A percentile compares a stretch with the other conserved stretches of the same genome.
Evolutionary conservation across 495 filamentous ascomycete species (phyloP).

Genomic region (Penicillium canariense): DNA sequence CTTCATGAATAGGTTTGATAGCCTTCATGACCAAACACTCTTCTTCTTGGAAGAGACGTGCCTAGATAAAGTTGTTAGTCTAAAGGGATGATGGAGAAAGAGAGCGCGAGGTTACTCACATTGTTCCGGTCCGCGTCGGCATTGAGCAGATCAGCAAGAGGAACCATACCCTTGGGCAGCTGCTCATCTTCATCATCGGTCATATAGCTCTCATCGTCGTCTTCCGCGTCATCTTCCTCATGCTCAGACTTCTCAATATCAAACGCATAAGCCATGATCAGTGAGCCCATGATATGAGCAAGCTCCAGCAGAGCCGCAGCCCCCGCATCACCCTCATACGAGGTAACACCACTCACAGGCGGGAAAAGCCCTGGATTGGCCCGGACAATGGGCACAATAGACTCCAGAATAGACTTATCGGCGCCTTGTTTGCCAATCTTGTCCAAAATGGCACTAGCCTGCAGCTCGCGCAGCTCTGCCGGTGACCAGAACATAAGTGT

Average conservation of each 20-base stretch:
- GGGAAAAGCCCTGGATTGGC: constrained; percentile 44
- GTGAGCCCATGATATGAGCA: constrained; percentile 75
- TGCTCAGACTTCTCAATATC: constrained; percentile 65
- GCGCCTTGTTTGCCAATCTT: constrained; percentile 78
- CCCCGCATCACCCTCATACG: constrained; percentile 43
- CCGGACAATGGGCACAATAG: constrained; percentile 60
- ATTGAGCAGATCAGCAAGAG: constrained; percentile 89
- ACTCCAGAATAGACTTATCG: constrained; percentile 61
- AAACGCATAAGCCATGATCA: constrained; percentile 95
- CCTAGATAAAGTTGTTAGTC: constrained; percentile 26
- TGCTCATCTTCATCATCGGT: constrained; percentile 68
- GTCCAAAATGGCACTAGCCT: constrained; percentile 69
- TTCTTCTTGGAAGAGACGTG: constrained; percentile 70
- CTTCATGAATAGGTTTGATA: constrained; percentile 60
- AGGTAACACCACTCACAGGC: constrained; percentile 48
- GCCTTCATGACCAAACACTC: constrained; percentile 63
- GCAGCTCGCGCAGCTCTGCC: constrained; percentile 67
- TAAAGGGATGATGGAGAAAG: not conserved
- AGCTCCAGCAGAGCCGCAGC: constrained; percentile 56
- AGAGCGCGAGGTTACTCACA: constrained; percentile 33
- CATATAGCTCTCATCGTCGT: constrained; percentile 60
- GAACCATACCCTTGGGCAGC: constrained; percentile 79
- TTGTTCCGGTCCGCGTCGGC: constrained; percentile 85
- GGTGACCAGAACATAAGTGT: constrained; percentile 89
- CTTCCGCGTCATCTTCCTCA: constrained; percentile 52